Base-by-base conservation (phyloP, 192 early-diverging fungal genomes). In the Rhizophagus sp. region DNA sequence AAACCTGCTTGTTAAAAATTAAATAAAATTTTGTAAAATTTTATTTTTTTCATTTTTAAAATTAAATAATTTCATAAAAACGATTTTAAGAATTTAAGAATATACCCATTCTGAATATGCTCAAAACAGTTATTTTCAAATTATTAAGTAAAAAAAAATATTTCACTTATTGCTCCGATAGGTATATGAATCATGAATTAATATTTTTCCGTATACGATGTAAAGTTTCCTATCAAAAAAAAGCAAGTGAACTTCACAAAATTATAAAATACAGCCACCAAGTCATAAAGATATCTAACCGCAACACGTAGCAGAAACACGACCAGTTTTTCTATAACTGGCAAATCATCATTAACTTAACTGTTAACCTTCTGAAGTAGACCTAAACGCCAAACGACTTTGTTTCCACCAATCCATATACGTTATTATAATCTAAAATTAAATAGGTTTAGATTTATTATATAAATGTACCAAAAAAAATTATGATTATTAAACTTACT, bases 401-500 rank as follows among this genome's bases (percentile, higher is more conserved):
- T 19, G 67, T 17, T 50, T 77, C 44, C 63, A 77, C 25, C 7
- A 77, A 30, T 77, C 41, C 63, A 15, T 77, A 77, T 27, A 77
- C 19, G 4, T 77, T 77, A 66, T 77, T 77, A 49, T 77, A 77
- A 66, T 66, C 62, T 77, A 77, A 76, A 49, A 64, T 63, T 22
- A 33, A 30, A 76, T 76, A 76, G 57, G 8, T 75, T 24, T 17
- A 0, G 61, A 34, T n/a, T 34, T 64, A 33, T 64, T 17, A 41
- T 4, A 73, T 44, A 22, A 33, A 61, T 39, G 34, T 64, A 76
- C 11, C n/a, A 11, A 24, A 76, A 64, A 76, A 62, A 76, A 62
- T 49, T 25, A 76, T 17, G 4, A 30, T 47, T 11, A 49, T 77
- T 49, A 5, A 77, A 47, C 75, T 64, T 76, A 77, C 63, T 49